Percentiles rank a stretch among this genome's conserved stretches.
These are phyloP conservation scores for Fraxinus platypoda DNA, from an alignment of 305 asterid genomes.

Conservation along the genomic window DNA sequence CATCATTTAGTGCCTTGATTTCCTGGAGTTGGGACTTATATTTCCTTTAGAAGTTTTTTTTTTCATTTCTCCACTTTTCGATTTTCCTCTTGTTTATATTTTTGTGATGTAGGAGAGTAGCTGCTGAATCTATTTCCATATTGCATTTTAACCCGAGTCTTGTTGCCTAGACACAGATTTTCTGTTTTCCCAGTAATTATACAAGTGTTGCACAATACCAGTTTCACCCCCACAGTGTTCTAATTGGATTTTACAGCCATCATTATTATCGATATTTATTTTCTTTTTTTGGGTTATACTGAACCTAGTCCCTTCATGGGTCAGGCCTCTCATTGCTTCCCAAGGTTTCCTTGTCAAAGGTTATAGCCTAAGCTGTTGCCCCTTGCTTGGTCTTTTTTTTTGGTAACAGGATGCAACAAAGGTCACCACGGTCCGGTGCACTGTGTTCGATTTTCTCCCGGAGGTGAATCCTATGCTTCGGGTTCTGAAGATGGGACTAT, in stretches of 20 bases:
- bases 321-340: not conserved
- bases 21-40: not conserved
- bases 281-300: not conserved
- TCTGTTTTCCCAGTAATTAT: not conserved
- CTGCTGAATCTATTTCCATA: not conserved
- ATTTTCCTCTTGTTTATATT: not conserved
- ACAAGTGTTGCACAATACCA: not conserved
- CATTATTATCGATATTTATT: not conserved
- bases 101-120: not conserved
- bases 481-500: constrained; percentile 98
- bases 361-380: not conserved
- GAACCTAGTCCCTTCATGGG: not conserved
- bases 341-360: not conserved
- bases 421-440: constrained; percentile 99
- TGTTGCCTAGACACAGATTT: not conserved
- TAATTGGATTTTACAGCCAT: not conserved
- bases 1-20: not conserved
- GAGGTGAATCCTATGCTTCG: constrained; percentile 89
- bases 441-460: constrained; percentile 91
- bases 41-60: not conserved
- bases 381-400: not conserved
- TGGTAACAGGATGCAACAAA: constrained; percentile 77
- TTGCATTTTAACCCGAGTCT: not conserved
- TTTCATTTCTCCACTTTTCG: not conserved
- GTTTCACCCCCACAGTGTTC: not conserved